These are phyloP conservation scores for Phytophthora pistaciae DNA, from an alignment of 352 stramenopile genomes.

Conservation along the genomic window DNA sequence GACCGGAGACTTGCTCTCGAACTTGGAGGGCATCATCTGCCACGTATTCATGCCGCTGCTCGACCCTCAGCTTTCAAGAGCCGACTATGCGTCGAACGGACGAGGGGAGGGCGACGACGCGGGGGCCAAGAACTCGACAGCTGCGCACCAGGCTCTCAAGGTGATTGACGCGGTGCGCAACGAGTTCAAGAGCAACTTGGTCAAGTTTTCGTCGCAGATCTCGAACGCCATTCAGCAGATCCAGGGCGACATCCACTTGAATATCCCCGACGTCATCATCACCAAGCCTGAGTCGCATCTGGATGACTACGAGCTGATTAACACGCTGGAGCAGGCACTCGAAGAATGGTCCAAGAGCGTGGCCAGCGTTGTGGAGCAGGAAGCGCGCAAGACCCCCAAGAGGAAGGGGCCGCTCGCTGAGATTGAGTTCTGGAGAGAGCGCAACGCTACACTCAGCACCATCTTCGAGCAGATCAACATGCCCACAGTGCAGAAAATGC, in stretches of 20 bases:
- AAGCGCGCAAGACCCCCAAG: slow-evolving; percentile 88
- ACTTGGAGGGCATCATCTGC: slow-evolving; percentile 88
- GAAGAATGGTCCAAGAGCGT: slow-evolving; percentile 95
- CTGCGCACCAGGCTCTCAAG: slow-evolving; percentile 65
- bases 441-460: slow-evolving; percentile 94
- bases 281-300: slow-evolving; percentile 87
- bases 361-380: slow-evolving; percentile 90
- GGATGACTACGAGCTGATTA: slow-evolving; percentile 89
- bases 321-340: slow-evolving; percentile 90
- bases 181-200: slow-evolving; percentile 91
- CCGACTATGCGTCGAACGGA: slow-evolving; percentile 16
- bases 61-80: slow-evolving; percentile 68
- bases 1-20: slow-evolving; percentile 84
- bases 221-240: slow-evolving; percentile 94
- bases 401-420: slow-evolving; percentile 93
- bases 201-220: slow-evolving; percentile 95
- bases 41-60: slow-evolving; percentile 92
- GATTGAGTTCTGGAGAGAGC: slow-evolving; percentile 97
- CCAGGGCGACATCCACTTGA: slow-evolving; percentile 94
- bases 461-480: slow-evolving; percentile 98
- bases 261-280: slow-evolving; percentile 93
- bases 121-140: slow-evolving; percentile 16
- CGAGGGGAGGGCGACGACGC: slow-evolving; percentile 19
- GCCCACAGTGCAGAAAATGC: slow-evolving; percentile 95
- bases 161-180: slow-evolving; percentile 87